phyloP scores from a whole-genome alignment of 2,329 filamentous ascomycete genomes.

The Parasarocladium wereldwijsianum region DNA sequence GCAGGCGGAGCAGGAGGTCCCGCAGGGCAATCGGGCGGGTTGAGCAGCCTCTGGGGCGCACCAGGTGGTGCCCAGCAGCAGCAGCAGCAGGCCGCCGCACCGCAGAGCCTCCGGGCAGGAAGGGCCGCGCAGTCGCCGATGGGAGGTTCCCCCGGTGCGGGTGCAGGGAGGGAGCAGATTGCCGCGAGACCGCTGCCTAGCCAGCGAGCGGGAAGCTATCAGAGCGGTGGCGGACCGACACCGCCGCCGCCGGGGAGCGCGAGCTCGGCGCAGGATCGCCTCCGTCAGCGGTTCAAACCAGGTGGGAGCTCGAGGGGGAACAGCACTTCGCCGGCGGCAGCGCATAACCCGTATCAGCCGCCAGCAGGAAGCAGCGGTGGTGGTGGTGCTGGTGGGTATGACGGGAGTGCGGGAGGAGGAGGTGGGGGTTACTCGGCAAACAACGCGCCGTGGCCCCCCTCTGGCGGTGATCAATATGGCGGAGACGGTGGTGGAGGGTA shows the following conservation, averaged over 20 bases:
- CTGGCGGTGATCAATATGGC: conserved; percentile 19
- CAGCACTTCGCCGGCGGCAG: conserved; percentile 33
- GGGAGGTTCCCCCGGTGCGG: conserved; percentile 19
- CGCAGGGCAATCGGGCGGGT: conserved; percentile 22
- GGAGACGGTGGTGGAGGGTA: conserved; percentile 19
- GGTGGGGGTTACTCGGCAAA: conserved; percentile 27
- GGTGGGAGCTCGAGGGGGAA: conserved; percentile 42
- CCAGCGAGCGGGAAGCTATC: conserved; percentile 62
- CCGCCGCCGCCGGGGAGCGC: conserved; percentile 20
- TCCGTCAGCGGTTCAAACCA: conserved; percentile 68
- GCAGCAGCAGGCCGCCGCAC: conserved; percentile 18
- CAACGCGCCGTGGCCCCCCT: conserved; percentile 31
- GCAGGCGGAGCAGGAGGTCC: neutral
- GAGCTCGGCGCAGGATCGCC: conserved; percentile 58
- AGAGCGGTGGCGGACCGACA: conserved; percentile 25
- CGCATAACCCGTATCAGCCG: conserved; percentile 31
- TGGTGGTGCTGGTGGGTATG: conserved; percentile 10
- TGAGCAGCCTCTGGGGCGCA: conserved; percentile 46
- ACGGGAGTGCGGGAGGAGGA: conserved; percentile 8
- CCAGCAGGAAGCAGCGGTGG: conserved; percentile 21
- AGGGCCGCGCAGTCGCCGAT: conserved; percentile 18
- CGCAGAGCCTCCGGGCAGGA: conserved; percentile 30
- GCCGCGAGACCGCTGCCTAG: conserved; percentile 51
- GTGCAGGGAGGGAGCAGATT: conserved; percentile 17
- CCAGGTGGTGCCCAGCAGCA: conserved; percentile 17